Evolutionary conservation across 1,284 basidiomycete genomes (phyloP).

Genomic region (Ganoderma multipileum): DNA sequence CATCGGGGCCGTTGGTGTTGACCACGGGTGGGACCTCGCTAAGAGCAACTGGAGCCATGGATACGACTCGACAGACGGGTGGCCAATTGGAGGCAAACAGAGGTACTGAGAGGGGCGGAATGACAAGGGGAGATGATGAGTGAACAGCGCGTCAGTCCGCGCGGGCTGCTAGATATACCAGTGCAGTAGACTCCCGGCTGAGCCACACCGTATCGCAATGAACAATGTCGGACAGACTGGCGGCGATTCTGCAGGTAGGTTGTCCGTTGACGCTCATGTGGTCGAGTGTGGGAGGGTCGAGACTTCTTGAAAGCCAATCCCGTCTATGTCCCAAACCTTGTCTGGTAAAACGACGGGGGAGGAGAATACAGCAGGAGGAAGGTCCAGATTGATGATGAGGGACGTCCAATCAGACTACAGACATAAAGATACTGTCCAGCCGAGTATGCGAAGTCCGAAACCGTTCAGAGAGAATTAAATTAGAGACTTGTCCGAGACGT

Average conservation of each 20-base stretch:
- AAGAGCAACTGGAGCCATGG: background rate
- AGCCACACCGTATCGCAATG: background rate
- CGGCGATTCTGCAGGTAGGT: background rate
- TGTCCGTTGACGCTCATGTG: background rate
- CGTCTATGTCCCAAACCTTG: background rate
- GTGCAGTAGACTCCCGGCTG: background rate
- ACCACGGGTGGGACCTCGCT: background rate
- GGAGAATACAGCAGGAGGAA: background rate
- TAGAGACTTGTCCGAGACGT: background rate
- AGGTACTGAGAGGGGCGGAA: background rate
- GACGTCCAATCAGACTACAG: background rate
- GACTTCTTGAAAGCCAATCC: background rate
- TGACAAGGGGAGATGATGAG: background rate
- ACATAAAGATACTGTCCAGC: background rate
- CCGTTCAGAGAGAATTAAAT: background rate
- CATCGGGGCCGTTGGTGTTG: background rate
- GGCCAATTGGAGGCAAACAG: background rate
- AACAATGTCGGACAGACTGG: background rate
- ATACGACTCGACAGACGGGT: background rate
- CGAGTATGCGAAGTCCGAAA: background rate
- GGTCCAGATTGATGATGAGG: background rate
- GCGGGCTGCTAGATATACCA: background rate
- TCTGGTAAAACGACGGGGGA: background rate
- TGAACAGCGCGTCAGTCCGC: background rate
- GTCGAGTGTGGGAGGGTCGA: background rate